phyloP scores from a whole-genome alignment of 305 asterid species.

The Fraxinus paxiana region DNA sequence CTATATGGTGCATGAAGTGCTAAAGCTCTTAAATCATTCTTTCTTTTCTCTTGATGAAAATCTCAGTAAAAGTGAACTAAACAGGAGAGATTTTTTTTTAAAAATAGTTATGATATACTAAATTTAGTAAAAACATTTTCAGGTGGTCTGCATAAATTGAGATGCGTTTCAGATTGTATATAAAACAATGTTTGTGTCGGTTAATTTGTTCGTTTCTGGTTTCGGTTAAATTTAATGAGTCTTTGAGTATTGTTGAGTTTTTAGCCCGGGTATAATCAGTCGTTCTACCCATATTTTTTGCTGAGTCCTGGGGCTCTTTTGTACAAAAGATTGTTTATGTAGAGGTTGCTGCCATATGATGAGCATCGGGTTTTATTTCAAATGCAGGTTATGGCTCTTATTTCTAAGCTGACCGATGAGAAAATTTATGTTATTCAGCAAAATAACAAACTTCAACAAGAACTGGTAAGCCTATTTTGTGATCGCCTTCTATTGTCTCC shows the following conservation, averaged over 20 bases:
- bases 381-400: slow-evolving; percentile 63
- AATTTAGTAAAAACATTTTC: background rate
- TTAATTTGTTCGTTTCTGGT: background rate
- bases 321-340: background rate
- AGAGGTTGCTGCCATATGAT: slow-evolving; percentile 12
- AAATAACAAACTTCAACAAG: slow-evolving; percentile 47
- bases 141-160: background rate
- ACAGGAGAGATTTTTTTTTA: background rate
- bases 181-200: background rate
- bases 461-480: slow-evolving; percentile 34
- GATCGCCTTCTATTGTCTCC: background rate
- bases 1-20: background rate
- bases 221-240: background rate
- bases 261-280: background rate
- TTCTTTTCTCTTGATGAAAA: background rate
- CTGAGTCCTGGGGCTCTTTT: background rate
- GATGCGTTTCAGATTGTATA: background rate
- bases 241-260: background rate
- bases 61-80: background rate
- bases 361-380: slow-evolving; percentile 10
- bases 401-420: slow-evolving; percentile 80
- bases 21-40: background rate
- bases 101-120: background rate
- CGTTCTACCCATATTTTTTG: background rate
- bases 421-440: slow-evolving; percentile 57